Percentiles rank a stretch among this genome's conserved stretches.
These are phyloP conservation scores for Vigna nakashimae DNA, from an alignment of 306 rosid genomes.

Conservation along the genomic window DNA sequence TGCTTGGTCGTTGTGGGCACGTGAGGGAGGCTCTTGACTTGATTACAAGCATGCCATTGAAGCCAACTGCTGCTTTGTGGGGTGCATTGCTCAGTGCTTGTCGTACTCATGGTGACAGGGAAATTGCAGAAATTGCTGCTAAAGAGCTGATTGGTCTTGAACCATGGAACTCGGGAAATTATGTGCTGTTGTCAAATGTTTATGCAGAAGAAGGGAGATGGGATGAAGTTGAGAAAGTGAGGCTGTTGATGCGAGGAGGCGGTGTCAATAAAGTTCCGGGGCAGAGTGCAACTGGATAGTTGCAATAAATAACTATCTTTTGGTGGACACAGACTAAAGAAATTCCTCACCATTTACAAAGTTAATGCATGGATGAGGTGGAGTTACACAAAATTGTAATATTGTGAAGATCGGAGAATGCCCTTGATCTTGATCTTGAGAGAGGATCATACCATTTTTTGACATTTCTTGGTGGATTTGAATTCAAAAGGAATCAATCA, in stretches of 20 bases:
- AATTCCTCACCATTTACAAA: neutral
- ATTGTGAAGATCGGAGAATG: conserved; percentile 25
- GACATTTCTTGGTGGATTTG: neutral
- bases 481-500: conserved; percentile 11
- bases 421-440: conserved; percentile 18
- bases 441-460: neutral
- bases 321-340: neutral
- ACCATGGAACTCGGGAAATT: conserved; percentile 87
- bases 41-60: conserved; percentile 73
- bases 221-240: conserved; percentile 83
- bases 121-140: conserved; percentile 66
- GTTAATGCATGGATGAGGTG: neutral
- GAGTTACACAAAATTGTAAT: neutral
- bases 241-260: conserved; percentile 62
- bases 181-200: conserved; percentile 74
- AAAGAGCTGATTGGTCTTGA: conserved; percentile 73
- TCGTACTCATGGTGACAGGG: conserved; percentile 68
- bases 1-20: conserved; percentile 74
- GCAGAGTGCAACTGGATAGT: conserved; percentile 67
- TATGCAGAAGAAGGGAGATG: conserved; percentile 85
- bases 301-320: neutral
- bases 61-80: conserved; percentile 82
- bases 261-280: conserved; percentile 71
- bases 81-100: conserved; percentile 88
- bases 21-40: conserved; percentile 66